Percentiles rank a stretch among this genome's conserved stretches.
Conservation (phyloP, 345 rosid species). For the Trapa bicornis region DNA sequence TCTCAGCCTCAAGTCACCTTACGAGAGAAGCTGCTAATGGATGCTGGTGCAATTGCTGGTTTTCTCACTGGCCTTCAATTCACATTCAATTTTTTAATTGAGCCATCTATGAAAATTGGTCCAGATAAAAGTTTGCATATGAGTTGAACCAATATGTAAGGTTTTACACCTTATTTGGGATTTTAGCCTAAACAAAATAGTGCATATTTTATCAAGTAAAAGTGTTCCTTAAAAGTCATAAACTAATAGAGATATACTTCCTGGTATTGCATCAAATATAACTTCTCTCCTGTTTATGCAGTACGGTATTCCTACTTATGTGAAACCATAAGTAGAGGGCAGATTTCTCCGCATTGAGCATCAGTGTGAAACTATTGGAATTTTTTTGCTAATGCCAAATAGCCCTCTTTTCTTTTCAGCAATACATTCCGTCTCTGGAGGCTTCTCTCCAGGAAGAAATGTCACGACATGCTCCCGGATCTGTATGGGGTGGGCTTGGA, state of each 20-base stretch:
- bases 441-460: slow-evolving; percentile 78
- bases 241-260: neutral
- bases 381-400: neutral
- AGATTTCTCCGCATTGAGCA: neutral
- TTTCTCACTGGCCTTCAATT: slow-evolving; percentile 73
- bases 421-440: slow-evolving; percentile 66
- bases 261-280: neutral
- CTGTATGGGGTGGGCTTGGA: slow-evolving; percentile 91
- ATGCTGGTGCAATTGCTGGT: slow-evolving; percentile 99
- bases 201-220: too few species aligned
- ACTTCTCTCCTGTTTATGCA: neutral
- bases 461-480: slow-evolving; percentile 90
- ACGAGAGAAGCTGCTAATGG: slow-evolving; percentile 92
- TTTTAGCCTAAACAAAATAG: too few species aligned
- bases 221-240: neutral
- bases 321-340: neutral
- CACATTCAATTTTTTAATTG: too few species aligned
- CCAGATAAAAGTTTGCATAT: too few species aligned
- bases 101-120: too few species aligned
- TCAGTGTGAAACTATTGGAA: neutral
- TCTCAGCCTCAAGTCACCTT: slow-evolving; percentile 84
- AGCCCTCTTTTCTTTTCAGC: slow-evolving; percentile 29
- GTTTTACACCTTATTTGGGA: too few species aligned
- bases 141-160: too few species aligned
- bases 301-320: neutral